These are phyloP conservation scores for Quercus gilva DNA, from an alignment of 306 rosid species.

Conservation along the genomic window DNA sequence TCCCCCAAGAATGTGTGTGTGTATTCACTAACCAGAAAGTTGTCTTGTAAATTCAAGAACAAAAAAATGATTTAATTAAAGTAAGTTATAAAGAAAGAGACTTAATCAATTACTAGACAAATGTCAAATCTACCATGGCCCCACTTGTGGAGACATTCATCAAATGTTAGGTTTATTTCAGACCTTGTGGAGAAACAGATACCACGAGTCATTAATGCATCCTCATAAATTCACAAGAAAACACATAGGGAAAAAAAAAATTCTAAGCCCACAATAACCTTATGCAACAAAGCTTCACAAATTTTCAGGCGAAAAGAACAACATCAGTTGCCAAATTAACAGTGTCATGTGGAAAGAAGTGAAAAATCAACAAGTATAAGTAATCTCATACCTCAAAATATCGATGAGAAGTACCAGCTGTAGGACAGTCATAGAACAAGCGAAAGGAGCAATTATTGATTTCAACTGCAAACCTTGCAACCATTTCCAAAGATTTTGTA, in stretches of 20 bases:
- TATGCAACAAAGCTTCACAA: background rate
- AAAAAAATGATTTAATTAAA: background rate
- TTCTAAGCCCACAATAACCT: background rate
- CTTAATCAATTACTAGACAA: background rate
- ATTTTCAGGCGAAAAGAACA: background rate
- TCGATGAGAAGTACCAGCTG: constrained; percentile 24
- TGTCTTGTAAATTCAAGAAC: background rate
- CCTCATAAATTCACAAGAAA: background rate
- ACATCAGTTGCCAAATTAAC: background rate
- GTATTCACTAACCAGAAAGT: background rate
- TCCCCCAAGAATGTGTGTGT: background rate
- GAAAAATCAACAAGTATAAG: background rate
- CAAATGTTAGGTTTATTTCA: background rate
- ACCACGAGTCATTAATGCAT: background rate
- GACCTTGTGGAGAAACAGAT: background rate
- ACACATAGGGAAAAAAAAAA: background rate
- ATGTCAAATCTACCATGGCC: background rate
- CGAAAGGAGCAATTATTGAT: constrained; percentile 36
- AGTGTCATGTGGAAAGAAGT: background rate
- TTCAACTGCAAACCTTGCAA: constrained; percentile 30
- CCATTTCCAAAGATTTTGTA: constrained; percentile 32
- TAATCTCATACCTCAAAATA: constrained; percentile 30
- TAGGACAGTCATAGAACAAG: constrained; percentile 33
- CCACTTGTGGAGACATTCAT: background rate
- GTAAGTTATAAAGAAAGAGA: background rate